Conservation (phyloP, 2,329 filamentous ascomycete genomes). For the Endoconidiophora polonica region DNA sequence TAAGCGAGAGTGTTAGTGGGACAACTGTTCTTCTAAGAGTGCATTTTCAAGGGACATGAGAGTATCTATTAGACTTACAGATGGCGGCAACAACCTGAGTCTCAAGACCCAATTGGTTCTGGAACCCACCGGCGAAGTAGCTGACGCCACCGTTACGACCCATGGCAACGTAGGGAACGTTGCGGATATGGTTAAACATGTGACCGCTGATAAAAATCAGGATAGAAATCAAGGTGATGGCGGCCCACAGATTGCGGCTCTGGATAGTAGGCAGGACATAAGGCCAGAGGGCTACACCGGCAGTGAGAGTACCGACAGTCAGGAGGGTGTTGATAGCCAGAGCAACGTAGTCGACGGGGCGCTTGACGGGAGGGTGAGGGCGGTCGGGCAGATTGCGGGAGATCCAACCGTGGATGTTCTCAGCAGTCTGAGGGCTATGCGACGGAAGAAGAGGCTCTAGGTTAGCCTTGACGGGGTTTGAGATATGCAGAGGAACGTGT, state of each 20-base stretch:
- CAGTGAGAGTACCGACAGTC: constrained; percentile 52
- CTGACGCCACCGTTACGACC: constrained; percentile 72
- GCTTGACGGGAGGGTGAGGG: constrained; percentile 59
- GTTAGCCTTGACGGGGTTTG: constrained; percentile 5
- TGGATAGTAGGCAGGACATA: constrained; percentile 69
- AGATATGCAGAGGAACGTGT: background rate
- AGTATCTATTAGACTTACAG: constrained; percentile 44
- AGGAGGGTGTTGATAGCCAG: constrained; percentile 51
- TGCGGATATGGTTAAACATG: constrained; percentile 99
- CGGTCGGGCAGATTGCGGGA: constrained; percentile 60
- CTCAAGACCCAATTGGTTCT: constrained; percentile 84
- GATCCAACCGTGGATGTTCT: constrained; percentile 66
- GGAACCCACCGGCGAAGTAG: constrained; percentile 86
- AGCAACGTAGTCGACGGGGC: constrained; percentile 75
- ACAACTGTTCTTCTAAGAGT: background rate
- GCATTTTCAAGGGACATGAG: constrained; percentile 15
- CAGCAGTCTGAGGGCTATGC: constrained; percentile 52
- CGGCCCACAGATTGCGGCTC: constrained; percentile 89
- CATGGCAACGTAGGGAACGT: constrained; percentile 78
- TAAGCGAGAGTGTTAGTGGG: constrained; percentile 25
- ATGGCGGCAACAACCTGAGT: constrained; percentile 88
- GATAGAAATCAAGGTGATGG: constrained; percentile 71
- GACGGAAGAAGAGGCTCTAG: background rate
- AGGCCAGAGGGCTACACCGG: constrained; percentile 53
- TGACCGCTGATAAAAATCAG: constrained; percentile 89